These are phyloP conservation scores for Rhinocladiella similis DNA, from an alignment of 2,329 filamentous ascomycete genomes.

Conservation along the genomic window DNA sequence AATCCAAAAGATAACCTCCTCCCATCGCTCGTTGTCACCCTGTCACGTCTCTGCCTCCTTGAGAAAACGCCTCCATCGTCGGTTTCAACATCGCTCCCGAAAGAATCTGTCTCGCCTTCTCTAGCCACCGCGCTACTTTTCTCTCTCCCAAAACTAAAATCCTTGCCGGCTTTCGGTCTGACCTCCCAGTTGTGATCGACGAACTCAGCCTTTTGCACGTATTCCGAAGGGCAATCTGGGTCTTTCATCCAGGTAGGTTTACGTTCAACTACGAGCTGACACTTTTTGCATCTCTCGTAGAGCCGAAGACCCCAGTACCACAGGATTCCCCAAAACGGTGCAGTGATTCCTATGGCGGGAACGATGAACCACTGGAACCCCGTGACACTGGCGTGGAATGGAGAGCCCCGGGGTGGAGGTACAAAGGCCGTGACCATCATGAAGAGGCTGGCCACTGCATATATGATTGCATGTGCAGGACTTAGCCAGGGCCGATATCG, in stretches of 20 bases:
- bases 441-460: slow-evolving; percentile 5
- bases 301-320: slow-evolving; percentile 11
- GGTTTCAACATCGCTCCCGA: background rate
- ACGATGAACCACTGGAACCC: slow-evolving; percentile 11
- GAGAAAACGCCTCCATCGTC: background rate
- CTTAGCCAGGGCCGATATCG: slow-evolving; percentile 9
- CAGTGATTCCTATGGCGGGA: slow-evolving; percentile 8
- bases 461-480: slow-evolving; percentile 4
- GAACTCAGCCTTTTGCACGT: slow-evolving; percentile 9
- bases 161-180: background rate
- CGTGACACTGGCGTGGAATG: slow-evolving; percentile 4
- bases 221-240: slow-evolving; percentile 9
- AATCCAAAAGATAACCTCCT: too few relatives aligned
- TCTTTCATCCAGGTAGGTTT: slow-evolving; percentile 7
- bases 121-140: background rate
- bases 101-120: background rate
- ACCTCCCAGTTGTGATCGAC: slow-evolving; percentile 13
- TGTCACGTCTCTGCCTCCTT: background rate
- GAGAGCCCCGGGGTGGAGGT: slow-evolving; percentile 1
- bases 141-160: background rate
- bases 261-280: slow-evolving; percentile 5
- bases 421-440: slow-evolving; percentile 9
- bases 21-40: background rate
- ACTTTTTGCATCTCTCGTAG: slow-evolving; percentile 3
- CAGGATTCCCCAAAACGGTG: slow-evolving; percentile 9